Evolutionary conservation across 225 moss, liverwort and hornwort genomes (phyloP), one percentile per base, ranked within the genome.

Genomic region (Straminergon stramineum): DNA sequence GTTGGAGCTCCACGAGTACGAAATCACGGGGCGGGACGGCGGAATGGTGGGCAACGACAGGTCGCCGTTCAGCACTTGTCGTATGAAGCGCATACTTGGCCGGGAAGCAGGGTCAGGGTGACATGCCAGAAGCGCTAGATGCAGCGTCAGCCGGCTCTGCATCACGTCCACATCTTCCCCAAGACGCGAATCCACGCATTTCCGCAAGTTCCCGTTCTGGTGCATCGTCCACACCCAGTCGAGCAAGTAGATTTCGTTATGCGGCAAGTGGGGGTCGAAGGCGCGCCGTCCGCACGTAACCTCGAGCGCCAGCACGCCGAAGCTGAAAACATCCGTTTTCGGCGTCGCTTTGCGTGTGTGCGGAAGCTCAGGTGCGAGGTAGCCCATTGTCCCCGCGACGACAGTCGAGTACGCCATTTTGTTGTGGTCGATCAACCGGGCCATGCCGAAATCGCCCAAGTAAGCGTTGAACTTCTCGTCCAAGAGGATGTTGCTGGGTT

Each of bases 291-390:
- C 93, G 74, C 95, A 96, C 4, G 92, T 88, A 17, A 98, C 95
- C 91, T 98, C 98, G 66, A 98, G 91, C 18, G 91, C 89, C 9
- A 98, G 89, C 68, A 97, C 91, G 10, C 98, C 98, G 67, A 96
- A 98, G 48, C 96, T 94, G 87, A 95, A 98, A n/a, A 98, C 95
- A 78, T 98, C 98, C 28, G 95, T 94, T 79, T 93, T 93, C 31
- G 93, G 83, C 6, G 97, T 96, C 43, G 94, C 93, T 37, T 91
- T 91, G 10, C 93, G 90, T 14, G 92, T 95, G 75, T 91, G 88
- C 7, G 89, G 90, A 13, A 94, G 92, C 91, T 98, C 97, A 3
- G 98, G 98, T 6, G 96, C 98, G 37, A 97, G 76, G 86, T 96
- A 96, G 4, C 93, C 95, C 92, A 93, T 90, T 11, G 92, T 94